Conservation (phyloP, 2,329 filamentous ascomycete genomes). For the Drechslerella stenobrocha region DNA sequence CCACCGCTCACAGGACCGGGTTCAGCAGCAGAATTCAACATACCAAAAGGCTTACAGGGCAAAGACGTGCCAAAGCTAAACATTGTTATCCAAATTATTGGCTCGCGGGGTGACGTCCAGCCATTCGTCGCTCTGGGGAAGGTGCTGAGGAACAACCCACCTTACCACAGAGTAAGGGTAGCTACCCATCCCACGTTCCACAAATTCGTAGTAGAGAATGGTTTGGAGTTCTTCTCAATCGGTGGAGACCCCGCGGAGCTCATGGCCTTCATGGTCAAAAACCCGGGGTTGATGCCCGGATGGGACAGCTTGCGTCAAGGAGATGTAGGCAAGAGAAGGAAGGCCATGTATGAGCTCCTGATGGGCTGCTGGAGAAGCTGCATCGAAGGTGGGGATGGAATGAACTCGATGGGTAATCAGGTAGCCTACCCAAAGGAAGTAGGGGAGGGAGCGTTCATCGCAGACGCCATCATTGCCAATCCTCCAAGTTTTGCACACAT, state of each 20-base stretch:
- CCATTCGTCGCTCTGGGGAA: conserved; percentile 77
- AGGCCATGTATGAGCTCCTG: conserved; percentile 77
- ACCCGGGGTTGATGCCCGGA: conserved; percentile 81
- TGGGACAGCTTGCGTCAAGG: conserved; percentile 75
- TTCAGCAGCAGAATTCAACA: conserved; percentile 22
- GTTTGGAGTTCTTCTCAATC: conserved; percentile 74
- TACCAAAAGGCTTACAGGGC: conserved; percentile 37
- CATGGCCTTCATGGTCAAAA: conserved; percentile 91
- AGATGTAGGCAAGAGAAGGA: conserved; percentile 73
- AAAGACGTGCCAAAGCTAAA: conserved; percentile 60
- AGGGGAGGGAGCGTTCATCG: conserved; percentile 65
- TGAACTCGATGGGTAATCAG: conserved; percentile 52
- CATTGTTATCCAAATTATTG: conserved; percentile 82
- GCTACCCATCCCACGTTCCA: conserved; percentile 73
- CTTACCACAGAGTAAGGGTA: conserved; percentile 72
- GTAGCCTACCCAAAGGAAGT: conserved; percentile 50
- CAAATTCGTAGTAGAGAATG: conserved; percentile 69
- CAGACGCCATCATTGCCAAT: conserved; percentile 78
- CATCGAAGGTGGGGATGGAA: conserved; percentile 63
- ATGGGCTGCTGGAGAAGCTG: conserved; percentile 85
- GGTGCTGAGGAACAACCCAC: conserved; percentile 67
- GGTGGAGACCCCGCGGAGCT: conserved; percentile 75
- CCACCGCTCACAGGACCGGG: not conserved
- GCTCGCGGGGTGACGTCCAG: conserved; percentile 76
- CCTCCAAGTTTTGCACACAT: conserved; percentile 76